Evolutionary conservation across 2,329 filamentous ascomycete species (phyloP), one percentile per base, ranked within the genome.

Genomic region (Aspergillus fijiensis): DNA sequence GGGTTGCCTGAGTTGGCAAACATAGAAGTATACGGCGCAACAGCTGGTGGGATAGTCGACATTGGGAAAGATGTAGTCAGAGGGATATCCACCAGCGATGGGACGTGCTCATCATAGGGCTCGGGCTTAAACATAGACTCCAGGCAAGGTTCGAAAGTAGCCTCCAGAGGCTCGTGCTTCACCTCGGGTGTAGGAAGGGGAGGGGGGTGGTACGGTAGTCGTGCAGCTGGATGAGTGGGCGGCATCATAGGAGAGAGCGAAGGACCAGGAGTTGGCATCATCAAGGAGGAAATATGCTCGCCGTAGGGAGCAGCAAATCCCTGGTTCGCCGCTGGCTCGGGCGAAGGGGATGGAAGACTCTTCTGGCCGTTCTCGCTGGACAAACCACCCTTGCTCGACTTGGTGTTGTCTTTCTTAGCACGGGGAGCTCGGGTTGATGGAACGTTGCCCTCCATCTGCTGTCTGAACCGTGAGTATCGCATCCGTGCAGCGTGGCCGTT

Each of bases 401-500:
- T 73, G 27, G 63, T 66, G 10, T 60, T 27, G 10, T 63, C 54
- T 51, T 73, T 75, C 52, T 73, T 76, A 2, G 66, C 59, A 7
- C 62, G 65, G 60, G 65, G 27, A 5, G 53, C 52, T 42, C 66
- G 63, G 6, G 69, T 63, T 12, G 60, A 63, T 4, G 69, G 69
- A 9, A 69, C 64, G 3, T 68, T 73, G 14, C 79, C 79, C 60
- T 85, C 82, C 75, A 83, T 82, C 51, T 84, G 80, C 57, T 79
- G 76, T 60, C 77, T 80, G 71, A 84, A 84, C 39, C 83, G 80
- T 23, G 80, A 82, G 68, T 80, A 85, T 29, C 83, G 79, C 83
- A 85, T 85, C 45, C 83, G 80, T 14, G 83, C 83, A 3, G 83
- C 83, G 65, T 85, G 83, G 42, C 82, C 83, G 56, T 85, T 85